phyloP scores from a whole-genome alignment of 192 early-diverging fungal species.

The Backusella australiensis region DNA sequence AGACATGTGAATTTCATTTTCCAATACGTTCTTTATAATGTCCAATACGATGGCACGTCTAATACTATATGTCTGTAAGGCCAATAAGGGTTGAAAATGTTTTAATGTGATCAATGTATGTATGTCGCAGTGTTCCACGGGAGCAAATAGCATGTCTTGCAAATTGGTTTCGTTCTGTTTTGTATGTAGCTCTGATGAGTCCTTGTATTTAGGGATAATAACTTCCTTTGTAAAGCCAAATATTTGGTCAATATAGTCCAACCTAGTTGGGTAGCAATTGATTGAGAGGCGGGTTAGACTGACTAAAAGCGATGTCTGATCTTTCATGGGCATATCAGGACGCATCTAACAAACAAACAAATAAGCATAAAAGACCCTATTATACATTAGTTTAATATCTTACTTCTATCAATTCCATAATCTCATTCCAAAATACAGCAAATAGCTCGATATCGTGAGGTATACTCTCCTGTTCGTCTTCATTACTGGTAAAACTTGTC shows the following conservation, averaged over 20 bases:
- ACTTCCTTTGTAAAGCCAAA: conserved; percentile 83
- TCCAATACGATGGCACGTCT: conserved; percentile 80
- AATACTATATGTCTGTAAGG: conserved; percentile 77
- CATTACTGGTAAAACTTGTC: conserved; percentile 82
- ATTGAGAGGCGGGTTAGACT: conserved; percentile 86
- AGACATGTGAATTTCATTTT: conserved; percentile 62
- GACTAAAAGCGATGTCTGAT: conserved; percentile 83
- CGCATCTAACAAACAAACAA: conserved; percentile 47
- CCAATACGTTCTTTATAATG: conserved; percentile 65
- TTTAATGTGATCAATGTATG: conserved; percentile 65
- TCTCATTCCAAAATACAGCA: conserved; percentile 95
- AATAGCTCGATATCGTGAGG: conserved; percentile 88
- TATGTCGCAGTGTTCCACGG: conserved; percentile 75
- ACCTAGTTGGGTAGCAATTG: conserved; percentile 84
- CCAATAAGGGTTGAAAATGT: conserved; percentile 85
- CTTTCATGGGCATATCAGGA: conserved; percentile 88
- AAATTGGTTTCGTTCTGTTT: conserved; percentile 72
- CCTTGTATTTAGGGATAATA: conserved; percentile 37
- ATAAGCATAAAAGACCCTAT: neutral
- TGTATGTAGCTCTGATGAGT: conserved; percentile 59
- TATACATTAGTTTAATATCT: neutral
- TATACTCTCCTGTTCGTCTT: conserved; percentile 62
- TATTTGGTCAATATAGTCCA: conserved; percentile 88
- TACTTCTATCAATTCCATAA: conserved; percentile 87
- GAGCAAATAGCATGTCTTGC: conserved; percentile 76